Conservation (phyloP, 2,329 filamentous ascomycete species). For the Phyllosticta citribraziliensis region DNA sequence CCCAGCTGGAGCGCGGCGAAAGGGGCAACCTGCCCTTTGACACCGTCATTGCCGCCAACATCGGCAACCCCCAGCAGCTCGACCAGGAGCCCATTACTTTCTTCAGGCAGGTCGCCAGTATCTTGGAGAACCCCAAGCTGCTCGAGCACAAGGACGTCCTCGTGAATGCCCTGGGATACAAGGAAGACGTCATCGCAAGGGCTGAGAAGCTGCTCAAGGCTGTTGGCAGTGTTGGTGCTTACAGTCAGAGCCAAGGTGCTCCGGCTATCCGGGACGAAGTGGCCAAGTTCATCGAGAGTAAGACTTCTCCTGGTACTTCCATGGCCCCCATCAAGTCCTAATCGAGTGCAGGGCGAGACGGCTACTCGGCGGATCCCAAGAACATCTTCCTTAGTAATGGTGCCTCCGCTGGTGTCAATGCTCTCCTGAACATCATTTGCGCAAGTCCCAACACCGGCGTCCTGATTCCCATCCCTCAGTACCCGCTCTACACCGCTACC, state of each 20-base stretch:
- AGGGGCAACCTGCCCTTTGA: slow-evolving; percentile 68
- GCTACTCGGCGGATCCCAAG: slow-evolving; percentile 68
- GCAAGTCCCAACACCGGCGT: slow-evolving; percentile 67
- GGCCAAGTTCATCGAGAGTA: slow-evolving; percentile 84
- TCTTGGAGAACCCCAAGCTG: slow-evolving; percentile 81
- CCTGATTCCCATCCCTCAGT: slow-evolving; percentile 92
- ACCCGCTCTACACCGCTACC: slow-evolving; percentile 93
- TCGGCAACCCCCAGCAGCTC: slow-evolving; percentile 96
- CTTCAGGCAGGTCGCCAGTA: slow-evolving; percentile 90
- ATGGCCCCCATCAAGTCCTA: neutral
- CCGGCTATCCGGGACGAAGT: slow-evolving; percentile 81
- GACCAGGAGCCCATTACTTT: slow-evolving; percentile 99
- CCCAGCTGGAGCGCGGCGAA: slow-evolving; percentile 52
- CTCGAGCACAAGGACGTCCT: slow-evolving; percentile 78
- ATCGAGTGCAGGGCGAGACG: slow-evolving; percentile 63
- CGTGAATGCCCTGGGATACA: slow-evolving; percentile 67
- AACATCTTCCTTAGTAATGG: slow-evolving; percentile 87
- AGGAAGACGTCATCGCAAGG: slow-evolving; percentile 77
- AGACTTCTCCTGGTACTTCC: neutral
- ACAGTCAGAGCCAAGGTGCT: slow-evolving; percentile 87
- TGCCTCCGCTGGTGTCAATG: slow-evolving; percentile 90
- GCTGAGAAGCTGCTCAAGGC: slow-evolving; percentile 72
- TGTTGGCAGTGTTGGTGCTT: slow-evolving; percentile 87
- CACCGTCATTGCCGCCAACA: slow-evolving; percentile 92
- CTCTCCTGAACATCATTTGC: slow-evolving; percentile 82